A percentile compares a stretch with the other conserved stretches of the same genome.
Conservation (phyloP, 2,329 filamentous ascomycete genomes). For the Zarea fungicola region DNA sequence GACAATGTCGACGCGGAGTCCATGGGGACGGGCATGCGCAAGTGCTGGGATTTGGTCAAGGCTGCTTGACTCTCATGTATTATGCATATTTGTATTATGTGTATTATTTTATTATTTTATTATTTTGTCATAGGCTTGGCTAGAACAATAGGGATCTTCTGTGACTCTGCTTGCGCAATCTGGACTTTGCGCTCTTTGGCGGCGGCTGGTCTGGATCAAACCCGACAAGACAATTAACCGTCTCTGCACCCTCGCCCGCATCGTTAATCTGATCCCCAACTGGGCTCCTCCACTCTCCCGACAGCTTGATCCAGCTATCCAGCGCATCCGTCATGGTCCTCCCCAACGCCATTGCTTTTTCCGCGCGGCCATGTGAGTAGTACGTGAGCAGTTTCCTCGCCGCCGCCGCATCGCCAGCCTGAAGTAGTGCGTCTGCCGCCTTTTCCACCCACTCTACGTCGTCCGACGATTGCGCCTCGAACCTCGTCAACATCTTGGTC, state of each 20-base stretch:
- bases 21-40: constrained; percentile 56
- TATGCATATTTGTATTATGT: neutral
- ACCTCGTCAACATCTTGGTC: constrained; percentile 20
- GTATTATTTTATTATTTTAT: no score
- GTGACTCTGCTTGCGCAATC: neutral
- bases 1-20: constrained; percentile 42
- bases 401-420: constrained; percentile 16
- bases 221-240: constrained; percentile 30
- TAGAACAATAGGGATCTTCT: no score
- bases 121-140: no score
- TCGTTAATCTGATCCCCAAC: constrained; percentile 28
- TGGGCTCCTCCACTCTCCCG: constrained; percentile 20
- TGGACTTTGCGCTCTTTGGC: neutral
- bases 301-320: constrained; percentile 22
- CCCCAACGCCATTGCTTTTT: constrained; percentile 20
- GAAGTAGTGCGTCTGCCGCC: constrained; percentile 17
- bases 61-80: neutral
- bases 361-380: constrained; percentile 20
- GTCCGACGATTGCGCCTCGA: constrained; percentile 19
- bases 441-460: constrained; percentile 21
- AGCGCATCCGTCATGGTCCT: constrained; percentile 18
- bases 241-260: constrained; percentile 26
- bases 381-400: constrained; percentile 19
- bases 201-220: constrained; percentile 23
- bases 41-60: constrained; percentile 46